A percentile compares a stretch with the other conserved stretches of the same genome.
phyloP scores from a whole-genome alignment of 192 early-diverging fungal genomes.

The Phlyctochytrium bullatum region DNA sequence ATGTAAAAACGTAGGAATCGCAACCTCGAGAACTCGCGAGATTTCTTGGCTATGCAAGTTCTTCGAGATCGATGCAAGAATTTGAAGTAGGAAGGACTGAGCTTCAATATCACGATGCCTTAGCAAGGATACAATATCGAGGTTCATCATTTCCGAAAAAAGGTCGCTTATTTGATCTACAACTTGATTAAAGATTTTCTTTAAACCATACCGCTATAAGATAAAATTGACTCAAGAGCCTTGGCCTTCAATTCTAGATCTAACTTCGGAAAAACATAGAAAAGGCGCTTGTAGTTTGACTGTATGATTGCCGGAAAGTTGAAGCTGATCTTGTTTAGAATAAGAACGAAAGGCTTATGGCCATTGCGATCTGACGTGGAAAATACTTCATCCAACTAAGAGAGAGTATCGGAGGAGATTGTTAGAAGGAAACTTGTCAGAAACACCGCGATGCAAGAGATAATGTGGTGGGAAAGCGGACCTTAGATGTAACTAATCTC shows the following conservation, averaged over 20 bases:
- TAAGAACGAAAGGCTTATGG: slow-evolving; percentile 29
- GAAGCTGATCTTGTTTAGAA: slow-evolving; percentile 36
- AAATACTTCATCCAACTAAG: not conserved
- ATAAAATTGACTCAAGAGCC: slow-evolving; percentile 56
- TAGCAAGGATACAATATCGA: slow-evolving; percentile 52
- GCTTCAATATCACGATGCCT: slow-evolving; percentile 55
- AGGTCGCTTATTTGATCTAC: slow-evolving; percentile 47
- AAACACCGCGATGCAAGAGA: too few species aligned
- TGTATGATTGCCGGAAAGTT: slow-evolving; percentile 28
- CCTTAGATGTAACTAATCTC: too few species aligned
- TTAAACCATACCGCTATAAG: slow-evolving; percentile 21
- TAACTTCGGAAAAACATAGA: slow-evolving; percentile 52
- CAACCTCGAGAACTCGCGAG: slow-evolving; percentile 42
- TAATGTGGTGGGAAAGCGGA: too few species aligned
- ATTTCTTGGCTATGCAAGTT: slow-evolving; percentile 42
- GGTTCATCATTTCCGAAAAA: slow-evolving; percentile 50
- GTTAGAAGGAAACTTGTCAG: too few species aligned
- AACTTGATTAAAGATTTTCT: too few species aligned
- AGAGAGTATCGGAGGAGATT: not conserved
- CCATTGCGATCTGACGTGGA: not conserved
- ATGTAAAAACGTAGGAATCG: slow-evolving; percentile 46
- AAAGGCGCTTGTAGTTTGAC: slow-evolving; percentile 28
- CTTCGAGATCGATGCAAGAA: slow-evolving; percentile 49
- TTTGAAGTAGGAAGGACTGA: slow-evolving; percentile 53
- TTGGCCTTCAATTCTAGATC: slow-evolving; percentile 39